Conservation (phyloP, 1,284 basidiomycete species). For the Ganoderma resinaceum region DNA sequence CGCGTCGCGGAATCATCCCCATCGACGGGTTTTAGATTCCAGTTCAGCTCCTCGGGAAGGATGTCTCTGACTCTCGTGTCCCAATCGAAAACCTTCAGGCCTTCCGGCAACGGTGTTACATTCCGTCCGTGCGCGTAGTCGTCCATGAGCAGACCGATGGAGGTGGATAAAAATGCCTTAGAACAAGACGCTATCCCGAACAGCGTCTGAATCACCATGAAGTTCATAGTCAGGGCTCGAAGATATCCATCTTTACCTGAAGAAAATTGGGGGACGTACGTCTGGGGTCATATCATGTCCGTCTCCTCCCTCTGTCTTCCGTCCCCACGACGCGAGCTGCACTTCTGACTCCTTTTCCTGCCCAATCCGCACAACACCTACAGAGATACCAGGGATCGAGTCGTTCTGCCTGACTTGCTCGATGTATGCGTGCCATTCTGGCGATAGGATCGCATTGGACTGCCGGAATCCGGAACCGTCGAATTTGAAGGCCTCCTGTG, state of each 20-base stretch:
- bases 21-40: constrained; percentile 37
- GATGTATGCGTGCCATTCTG: constrained; percentile 18
- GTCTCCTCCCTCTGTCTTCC: constrained; percentile 39
- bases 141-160: constrained; percentile 42
- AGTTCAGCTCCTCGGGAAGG: constrained; percentile 46
- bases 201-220: constrained; percentile 39
- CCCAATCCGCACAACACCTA: constrained; percentile 32
- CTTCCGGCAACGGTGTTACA: constrained; percentile 27
- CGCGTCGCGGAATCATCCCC: constrained; percentile 45
- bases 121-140: constrained; percentile 31
- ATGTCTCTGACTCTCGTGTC: constrained; percentile 48
- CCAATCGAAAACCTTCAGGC: constrained; percentile 27
- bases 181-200: constrained; percentile 52
- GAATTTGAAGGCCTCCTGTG: not conserved
- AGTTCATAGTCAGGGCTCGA: too few species aligned
- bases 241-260: not conserved
- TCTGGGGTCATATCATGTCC: constrained; percentile 34
- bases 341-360: constrained; percentile 10
- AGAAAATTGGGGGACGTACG: constrained; percentile 22
- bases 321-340: constrained; percentile 31
- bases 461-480: not conserved
- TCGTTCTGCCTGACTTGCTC: constrained; percentile 25
- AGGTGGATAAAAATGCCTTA: constrained; percentile 45
- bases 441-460: constrained; percentile 8
- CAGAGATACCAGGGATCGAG: constrained; percentile 30